phyloP scores from a whole-genome alignment of 2,329 filamentous ascomycete genomes.

The Sporothrix humicola region DNA sequence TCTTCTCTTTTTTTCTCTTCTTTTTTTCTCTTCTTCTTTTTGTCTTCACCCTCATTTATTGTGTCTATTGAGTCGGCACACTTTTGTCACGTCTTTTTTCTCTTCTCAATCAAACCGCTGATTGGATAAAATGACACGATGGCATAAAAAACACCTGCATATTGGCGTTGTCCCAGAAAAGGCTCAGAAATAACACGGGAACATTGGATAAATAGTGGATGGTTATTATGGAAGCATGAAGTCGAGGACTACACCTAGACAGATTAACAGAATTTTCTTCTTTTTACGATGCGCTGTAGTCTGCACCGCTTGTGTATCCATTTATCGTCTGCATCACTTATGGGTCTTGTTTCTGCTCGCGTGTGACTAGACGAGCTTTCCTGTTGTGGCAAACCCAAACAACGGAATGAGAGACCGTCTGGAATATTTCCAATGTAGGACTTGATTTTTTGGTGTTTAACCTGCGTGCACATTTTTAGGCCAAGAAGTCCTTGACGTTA shows the following conservation, averaged over 20 bases:
- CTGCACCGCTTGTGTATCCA: background rate
- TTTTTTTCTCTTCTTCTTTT: too few relatives aligned
- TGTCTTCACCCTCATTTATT: too few relatives aligned
- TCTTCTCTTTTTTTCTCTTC: too few relatives aligned
- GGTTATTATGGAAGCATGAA: too few relatives aligned
- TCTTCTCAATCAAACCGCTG: background rate
- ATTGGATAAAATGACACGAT: background rate
- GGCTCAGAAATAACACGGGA: background rate
- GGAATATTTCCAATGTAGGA: slow-evolving; percentile 30
- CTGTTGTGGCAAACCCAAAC: background rate
- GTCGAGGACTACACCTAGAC: too few relatives aligned
- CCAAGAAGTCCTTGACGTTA: background rate
- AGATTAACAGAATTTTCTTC: too few relatives aligned
- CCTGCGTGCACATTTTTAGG: background rate
- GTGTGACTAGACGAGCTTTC: background rate
- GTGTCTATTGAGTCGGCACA: background rate
- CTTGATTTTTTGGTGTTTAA: background rate
- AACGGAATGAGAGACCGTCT: background rate
- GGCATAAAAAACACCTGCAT: background rate
- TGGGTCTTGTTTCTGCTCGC: background rate
- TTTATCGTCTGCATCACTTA: background rate
- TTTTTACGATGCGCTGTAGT: background rate
- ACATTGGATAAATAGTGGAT: background rate
- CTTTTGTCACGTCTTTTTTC: background rate
- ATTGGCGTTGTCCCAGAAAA: background rate